Evolutionary conservation across 1,139 yeast genomes (phyloP), one percentile per base, ranked within the genome.

Genomic region (Candida smagusa): DNA sequence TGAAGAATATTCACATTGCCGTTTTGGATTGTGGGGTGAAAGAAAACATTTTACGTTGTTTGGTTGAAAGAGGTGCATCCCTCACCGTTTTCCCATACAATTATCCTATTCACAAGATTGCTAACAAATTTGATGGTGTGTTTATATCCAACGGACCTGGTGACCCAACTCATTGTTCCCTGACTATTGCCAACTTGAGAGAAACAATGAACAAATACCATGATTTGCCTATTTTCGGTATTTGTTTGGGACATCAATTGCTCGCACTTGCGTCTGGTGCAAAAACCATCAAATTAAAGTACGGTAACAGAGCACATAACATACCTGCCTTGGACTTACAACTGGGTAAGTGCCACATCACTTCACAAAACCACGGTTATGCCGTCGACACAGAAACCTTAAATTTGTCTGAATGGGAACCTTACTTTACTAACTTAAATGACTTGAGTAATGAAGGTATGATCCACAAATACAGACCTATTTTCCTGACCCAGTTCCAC

Each of bases 131-230:
- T 58, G 98, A 92, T 58, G 98, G 97, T 54, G 67, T 92, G 39
- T 92, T 92, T 68, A 81, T 92, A 50, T 87, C 97, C 36, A 92
- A 92, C 61, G 98, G 98, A 37, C 98, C 98, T 34, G 98, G 98
- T 56, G 97, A 92, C 66, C 98, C 98, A 58, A 86, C 95, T 38
- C 95, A 87, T 65, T 90, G 97, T 70, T 63, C 84, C 30, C 59
- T 79, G 32, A 92, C 98, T 11, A 88, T 87, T 34, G 77, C 75
- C 51, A 80, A 83, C 65, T 75, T 92, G 62, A 78, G 74, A 56
- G 72, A 78, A 57, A 79, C 94, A 41, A 82, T 92, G 82, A 75
- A 76, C 31, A 46, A 53, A 28, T 59, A 75, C 42, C 74, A 70
- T 45, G 77, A 85, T 30, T 78, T 94, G 45, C 98, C 98, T 41